Evolutionary conservation across 2,329 filamentous ascomycete genomes (phyloP), one percentile per base, ranked within the genome.

Genomic region (Fusarium neocosmosporiellum): DNA sequence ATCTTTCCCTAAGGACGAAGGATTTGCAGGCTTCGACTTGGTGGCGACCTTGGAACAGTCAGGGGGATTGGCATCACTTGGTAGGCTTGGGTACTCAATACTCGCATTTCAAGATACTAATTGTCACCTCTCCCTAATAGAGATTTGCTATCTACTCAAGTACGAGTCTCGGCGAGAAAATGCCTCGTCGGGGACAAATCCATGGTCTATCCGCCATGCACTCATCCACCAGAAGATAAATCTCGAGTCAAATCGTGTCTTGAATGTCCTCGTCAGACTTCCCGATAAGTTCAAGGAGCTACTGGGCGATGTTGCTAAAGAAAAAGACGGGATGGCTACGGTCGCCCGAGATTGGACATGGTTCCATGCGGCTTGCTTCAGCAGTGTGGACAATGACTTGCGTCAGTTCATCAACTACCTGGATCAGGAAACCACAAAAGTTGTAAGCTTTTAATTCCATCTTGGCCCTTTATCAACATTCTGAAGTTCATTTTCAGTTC

Each of bases 401-500:
- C 53, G 62, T 1, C 37, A 59, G 18, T 59, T 65, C 10, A 59
- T 65, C 31, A 59, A 65, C 54, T 65, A 65, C 22, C 54, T 65
- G 3, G 62, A 65, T 7, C 11, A 65, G 8, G 62, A 65, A 14
- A 50, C 59, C 20, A 59, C 62, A 7, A 37, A 39, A 29, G 54
- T 65, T 6, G 62, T 59, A 53, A n/a, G 50, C 10, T 39, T 27
- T 20, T 31, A 3, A 53, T 22, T n/a, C n/a, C n/a, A n/a, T n/a
- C n/a, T n/a, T n/a, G n/a, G n/a, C n/a, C n/a, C n/a, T n/a, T n/a
- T n/a, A n/a, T n/a, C n/a, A n/a, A n/a, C n/a, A n/a, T n/a, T n/a
- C n/a, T n/a, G n/a, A n/a, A n/a, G n/a, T n/a, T n/a, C 13, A 16
- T 8, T 13, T 34, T 11, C n/a, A 65, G 63, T 65, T 65, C 20